A percentile compares a stretch with the other conserved stretches of the same genome.
Evolutionary conservation across 139 green algal genomes (phyloP).

Genomic region (Raphidocelis subcapitata): DNA sequence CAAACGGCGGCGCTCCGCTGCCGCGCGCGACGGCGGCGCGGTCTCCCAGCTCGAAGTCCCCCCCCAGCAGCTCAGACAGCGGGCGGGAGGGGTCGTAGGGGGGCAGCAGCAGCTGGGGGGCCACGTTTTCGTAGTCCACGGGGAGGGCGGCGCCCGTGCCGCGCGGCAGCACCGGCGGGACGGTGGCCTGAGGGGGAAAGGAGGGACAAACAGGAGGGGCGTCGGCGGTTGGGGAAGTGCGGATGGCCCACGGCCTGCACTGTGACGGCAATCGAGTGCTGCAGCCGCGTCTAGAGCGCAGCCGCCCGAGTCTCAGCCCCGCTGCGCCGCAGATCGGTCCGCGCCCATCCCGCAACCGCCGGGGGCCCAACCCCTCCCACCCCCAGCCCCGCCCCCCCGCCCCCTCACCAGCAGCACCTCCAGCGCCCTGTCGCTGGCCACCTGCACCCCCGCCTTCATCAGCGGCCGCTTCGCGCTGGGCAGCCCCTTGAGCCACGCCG

Average conservation of each 20-base stretch:
- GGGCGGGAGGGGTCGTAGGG: constrained; percentile 45
- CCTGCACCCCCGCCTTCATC: constrained; percentile 53
- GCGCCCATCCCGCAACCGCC: too few relatives aligned
- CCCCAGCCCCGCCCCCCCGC: neutral
- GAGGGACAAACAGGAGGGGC: neutral
- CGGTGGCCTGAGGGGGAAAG: constrained; percentile 18
- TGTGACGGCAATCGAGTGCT: too few relatives aligned
- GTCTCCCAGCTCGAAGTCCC: constrained; percentile 82
- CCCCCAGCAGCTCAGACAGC: constrained; percentile 56
- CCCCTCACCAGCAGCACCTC: constrained; percentile 9
- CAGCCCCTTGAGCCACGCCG: constrained; percentile 69
- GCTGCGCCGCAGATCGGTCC: too few relatives aligned
- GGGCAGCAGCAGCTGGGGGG: constrained; percentile 72
- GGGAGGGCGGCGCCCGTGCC: constrained; percentile 11
- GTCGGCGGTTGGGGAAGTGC: neutral
- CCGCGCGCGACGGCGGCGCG: constrained; percentile 60
- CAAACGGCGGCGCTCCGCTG: constrained; percentile 67
- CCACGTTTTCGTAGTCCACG: constrained; percentile 77
- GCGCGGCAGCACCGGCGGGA: constrained; percentile 16
- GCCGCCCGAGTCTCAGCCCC: too few relatives aligned
- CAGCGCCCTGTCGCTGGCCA: constrained; percentile 76
- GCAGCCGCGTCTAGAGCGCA: too few relatives aligned
- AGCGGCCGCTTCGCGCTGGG: constrained; percentile 66
- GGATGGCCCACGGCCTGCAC: too few relatives aligned
- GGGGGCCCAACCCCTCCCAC: neutral